These are phyloP conservation scores for Aspergillus affinis DNA, from an alignment of 495 filamentous ascomycete genomes.

Conservation along the genomic window DNA sequence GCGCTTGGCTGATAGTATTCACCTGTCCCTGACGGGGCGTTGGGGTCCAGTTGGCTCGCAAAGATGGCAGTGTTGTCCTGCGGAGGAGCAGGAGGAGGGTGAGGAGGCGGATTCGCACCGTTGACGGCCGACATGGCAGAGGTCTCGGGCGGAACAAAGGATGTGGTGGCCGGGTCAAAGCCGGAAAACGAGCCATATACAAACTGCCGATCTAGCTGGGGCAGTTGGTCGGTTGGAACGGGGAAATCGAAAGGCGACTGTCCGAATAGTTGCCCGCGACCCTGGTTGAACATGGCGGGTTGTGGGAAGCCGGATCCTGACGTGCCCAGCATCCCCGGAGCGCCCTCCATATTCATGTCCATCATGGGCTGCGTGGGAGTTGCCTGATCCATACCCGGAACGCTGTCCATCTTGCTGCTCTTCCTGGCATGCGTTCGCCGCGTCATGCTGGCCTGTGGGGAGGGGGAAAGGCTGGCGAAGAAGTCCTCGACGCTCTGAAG, in stretches of 20 bases:
- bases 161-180: conserved; percentile 47
- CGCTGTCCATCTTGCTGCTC: conserved; percentile 34
- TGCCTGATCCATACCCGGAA: conserved; percentile 27
- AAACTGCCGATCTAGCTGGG: conserved; percentile 73
- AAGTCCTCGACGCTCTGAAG: conserved; percentile 94
- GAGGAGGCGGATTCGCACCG: conserved; percentile 15
- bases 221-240: conserved; percentile 45
- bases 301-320: conserved; percentile 47
- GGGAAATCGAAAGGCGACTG: conserved; percentile 41
- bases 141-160: conserved; percentile 34
- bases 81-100: neutral
- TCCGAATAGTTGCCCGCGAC: conserved; percentile 36
- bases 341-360: conserved; percentile 37
- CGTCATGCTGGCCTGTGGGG: conserved; percentile 47
- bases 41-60: conserved; percentile 38
- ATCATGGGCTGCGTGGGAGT: conserved; percentile 33
- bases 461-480: conserved; percentile 78
- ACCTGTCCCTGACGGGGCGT: conserved; percentile 40
- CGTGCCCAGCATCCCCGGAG: conserved; percentile 33
- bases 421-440: conserved; percentile 40
- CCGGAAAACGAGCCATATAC: conserved; percentile 76
- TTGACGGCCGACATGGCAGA: conserved; percentile 30
- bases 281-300: conserved; percentile 36
- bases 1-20: conserved; percentile 62
- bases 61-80: conserved; percentile 32